Conservation (phyloP, 2,329 filamentous ascomycete species). For the Trematosphaeria pertusa region DNA sequence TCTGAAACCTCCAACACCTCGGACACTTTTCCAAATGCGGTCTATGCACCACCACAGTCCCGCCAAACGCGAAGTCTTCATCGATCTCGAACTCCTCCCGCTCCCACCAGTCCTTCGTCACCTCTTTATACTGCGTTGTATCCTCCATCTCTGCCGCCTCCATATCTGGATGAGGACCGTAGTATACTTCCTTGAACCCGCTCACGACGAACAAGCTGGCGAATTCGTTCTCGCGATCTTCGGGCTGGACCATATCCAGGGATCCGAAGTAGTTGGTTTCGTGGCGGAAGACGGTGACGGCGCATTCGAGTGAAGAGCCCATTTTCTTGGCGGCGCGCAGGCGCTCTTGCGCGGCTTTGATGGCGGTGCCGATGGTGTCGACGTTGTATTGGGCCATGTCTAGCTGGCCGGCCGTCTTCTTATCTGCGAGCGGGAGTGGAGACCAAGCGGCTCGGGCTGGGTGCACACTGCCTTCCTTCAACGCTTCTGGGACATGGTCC, state of each 20-base stretch:
- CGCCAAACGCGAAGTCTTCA: constrained; percentile 17
- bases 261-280: neutral
- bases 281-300: constrained; percentile 62
- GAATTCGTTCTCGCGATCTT: constrained; percentile 39
- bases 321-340: constrained; percentile 75
- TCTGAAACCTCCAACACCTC: constrained; percentile 87
- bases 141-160: constrained; percentile 11
- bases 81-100: constrained; percentile 42
- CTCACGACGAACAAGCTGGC: constrained; percentile 54
- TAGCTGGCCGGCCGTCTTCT: constrained; percentile 22
- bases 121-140: constrained; percentile 12
- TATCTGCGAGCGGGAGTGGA: constrained; percentile 21
- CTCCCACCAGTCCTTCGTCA: constrained; percentile 14
- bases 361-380: constrained; percentile 64
- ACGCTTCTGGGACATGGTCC: constrained; percentile 73
- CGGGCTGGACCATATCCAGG: constrained; percentile 4
- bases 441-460: constrained; percentile 33
- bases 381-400: constrained; percentile 45
- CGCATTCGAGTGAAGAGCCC: constrained; percentile 81
- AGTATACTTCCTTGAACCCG: constrained; percentile 31
- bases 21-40: constrained; percentile 73
- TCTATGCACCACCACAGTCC: constrained; percentile 45
- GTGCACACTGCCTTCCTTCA: constrained; percentile 53
- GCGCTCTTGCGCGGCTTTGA: constrained; percentile 78
- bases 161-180: no score